phyloP scores from a whole-genome alignment of 2,329 filamentous ascomycete genomes.

The Penicillium sp. region DNA sequence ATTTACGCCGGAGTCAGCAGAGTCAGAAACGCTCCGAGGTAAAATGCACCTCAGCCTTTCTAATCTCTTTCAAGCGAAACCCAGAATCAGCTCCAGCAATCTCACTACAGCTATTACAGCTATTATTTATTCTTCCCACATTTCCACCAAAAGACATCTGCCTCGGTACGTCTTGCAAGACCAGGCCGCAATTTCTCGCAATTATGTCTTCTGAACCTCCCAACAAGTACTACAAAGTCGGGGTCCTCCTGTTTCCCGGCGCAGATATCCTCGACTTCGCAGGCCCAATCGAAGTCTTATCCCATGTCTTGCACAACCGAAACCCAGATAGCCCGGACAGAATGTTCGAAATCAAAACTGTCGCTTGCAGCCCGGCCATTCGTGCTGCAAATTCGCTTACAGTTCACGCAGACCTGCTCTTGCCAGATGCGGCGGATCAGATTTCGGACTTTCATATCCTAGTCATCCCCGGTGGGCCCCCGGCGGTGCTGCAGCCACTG shows the following conservation, averaged over 20 bases:
- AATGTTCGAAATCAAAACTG: slow-evolving; percentile 36
- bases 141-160: neutral
- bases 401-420: slow-evolving; percentile 31
- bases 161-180: neutral
- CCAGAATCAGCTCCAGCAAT: neutral
- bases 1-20: slow-evolving; percentile 6
- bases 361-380: slow-evolving; percentile 29
- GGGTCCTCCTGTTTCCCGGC: slow-evolving; percentile 37
- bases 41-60: slow-evolving; percentile 3
- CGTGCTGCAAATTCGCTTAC: slow-evolving; percentile 27
- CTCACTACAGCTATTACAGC: too few species aligned
- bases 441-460: slow-evolving; percentile 40
- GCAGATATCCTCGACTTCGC: slow-evolving; percentile 45
- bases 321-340: slow-evolving; percentile 26
- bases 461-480: slow-evolving; percentile 38
- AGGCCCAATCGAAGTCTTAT: slow-evolving; percentile 40
- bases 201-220: slow-evolving; percentile 11
- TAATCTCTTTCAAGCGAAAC: neutral
- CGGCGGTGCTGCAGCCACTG: slow-evolving; percentile 26
- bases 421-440: slow-evolving; percentile 27
- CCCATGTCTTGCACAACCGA: slow-evolving; percentile 27
- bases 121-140: neutral
- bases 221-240: slow-evolving; percentile 35
- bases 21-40: slow-evolving; percentile 9
- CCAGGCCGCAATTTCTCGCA: neutral